Conservation (phyloP, 352 stramenopile species). For the Pythium apleroticum region DNA sequence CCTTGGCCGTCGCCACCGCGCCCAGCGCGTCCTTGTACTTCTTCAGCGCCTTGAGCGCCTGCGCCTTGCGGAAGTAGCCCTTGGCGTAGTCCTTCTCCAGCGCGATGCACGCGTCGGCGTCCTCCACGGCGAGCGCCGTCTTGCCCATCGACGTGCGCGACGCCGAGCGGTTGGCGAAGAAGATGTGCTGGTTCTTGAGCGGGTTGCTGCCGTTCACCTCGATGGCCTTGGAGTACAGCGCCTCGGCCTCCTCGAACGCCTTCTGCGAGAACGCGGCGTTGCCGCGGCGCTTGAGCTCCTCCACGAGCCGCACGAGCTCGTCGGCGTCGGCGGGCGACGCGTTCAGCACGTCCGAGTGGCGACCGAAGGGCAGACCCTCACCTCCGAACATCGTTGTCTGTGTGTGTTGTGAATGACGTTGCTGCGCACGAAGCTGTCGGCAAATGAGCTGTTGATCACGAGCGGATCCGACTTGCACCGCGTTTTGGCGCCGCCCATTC, state of each 20-base stretch:
- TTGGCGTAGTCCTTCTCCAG: conserved; percentile 72
- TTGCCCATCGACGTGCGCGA: conserved; percentile 85
- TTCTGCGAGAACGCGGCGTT: conserved; percentile 88
- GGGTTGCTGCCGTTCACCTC: conserved; percentile 62
- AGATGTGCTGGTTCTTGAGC: conserved; percentile 75
- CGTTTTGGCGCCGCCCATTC: conserved; percentile 20
- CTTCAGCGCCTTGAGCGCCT: conserved; percentile 71
- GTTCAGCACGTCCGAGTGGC: conserved; percentile 82
- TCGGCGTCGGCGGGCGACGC: conserved; percentile 46
- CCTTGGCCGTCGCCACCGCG: conserved; percentile 61
- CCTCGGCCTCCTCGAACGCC: conserved; percentile 89
- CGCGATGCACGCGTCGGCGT: conserved; percentile 66
- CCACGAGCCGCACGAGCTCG: conserved; percentile 65
- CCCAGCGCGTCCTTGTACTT: conserved; percentile 64
- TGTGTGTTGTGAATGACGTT: background rate
- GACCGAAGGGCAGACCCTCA: conserved; percentile 65
- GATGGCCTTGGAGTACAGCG: conserved; percentile 96
- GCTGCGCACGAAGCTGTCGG: background rate
- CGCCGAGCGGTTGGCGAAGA: conserved; percentile 89
- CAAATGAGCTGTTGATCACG: conserved; percentile 1
- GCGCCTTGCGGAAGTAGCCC: conserved; percentile 81
- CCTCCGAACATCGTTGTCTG: conserved; percentile 60
- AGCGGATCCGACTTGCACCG: conserved; percentile 8
- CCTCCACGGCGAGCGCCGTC: conserved; percentile 50
- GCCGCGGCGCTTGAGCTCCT: conserved; percentile 86